These are phyloP conservation scores for Gracilaria vermiculophylla DNA, from an alignment of 23 red algal species.

Conservation along the genomic window DNA sequence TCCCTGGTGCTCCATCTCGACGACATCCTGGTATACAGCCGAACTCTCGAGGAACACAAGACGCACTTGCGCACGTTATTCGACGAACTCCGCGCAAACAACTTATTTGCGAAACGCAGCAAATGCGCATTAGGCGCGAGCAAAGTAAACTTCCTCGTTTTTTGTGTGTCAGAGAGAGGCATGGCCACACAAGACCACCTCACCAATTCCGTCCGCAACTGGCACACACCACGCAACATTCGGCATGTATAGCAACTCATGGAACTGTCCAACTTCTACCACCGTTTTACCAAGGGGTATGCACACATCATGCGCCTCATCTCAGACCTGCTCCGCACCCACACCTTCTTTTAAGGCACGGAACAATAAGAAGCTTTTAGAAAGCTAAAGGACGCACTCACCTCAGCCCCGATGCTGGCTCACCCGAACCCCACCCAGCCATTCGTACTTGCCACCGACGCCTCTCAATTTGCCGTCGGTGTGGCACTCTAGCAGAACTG, in stretches of 20 bases:
- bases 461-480: constrained; percentile 11
- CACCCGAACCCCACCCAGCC: neutral
- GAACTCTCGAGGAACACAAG: too few relatives aligned
- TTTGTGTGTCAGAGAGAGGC: neutral
- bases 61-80: too few relatives aligned
- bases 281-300: neutral
- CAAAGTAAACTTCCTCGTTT: neutral
- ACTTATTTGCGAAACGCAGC: neutral
- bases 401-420: constrained; percentile 13
- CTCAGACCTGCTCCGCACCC: too few relatives aligned
- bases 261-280: neutral
- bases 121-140: too few relatives aligned
- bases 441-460: constrained; percentile 5
- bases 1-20: too few relatives aligned
- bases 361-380: too few relatives aligned
- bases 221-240: neutral
- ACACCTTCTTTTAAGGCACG: too few relatives aligned
- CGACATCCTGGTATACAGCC: too few relatives aligned
- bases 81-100: neutral
- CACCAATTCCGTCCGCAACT: neutral
- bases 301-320: neutral
- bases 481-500: neutral
- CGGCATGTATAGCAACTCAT: neutral
- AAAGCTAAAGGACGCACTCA: too few relatives aligned
- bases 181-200: neutral